Evolutionary conservation across 768 basidiomycete genomes (phyloP).

Genomic region (Naganishia vaughanmartiniae): DNA sequence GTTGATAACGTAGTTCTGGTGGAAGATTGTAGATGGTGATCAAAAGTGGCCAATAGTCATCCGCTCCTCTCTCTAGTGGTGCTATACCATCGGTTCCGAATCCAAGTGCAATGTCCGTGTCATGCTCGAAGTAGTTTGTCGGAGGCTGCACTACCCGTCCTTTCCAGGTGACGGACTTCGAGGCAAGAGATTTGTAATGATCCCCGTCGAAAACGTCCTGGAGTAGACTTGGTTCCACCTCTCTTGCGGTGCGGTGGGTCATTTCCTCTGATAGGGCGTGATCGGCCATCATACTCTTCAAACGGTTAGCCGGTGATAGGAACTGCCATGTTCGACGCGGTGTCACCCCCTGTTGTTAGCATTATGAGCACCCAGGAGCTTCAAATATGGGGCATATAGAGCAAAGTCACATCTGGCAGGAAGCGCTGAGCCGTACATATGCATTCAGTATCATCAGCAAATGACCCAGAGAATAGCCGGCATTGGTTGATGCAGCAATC

Average conservation of each 20-base stretch:
- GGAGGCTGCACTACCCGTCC: not conserved
- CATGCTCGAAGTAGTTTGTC: not conserved
- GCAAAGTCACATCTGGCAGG: not conserved
- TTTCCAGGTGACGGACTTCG: not conserved
- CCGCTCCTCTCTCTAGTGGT: not conserved
- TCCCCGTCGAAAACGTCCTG: conserved; percentile 2
- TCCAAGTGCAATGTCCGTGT: not conserved
- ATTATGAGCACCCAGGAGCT: not conserved
- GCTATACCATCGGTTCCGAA: not conserved
- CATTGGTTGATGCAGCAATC: not conserved
- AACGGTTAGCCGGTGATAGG: not conserved
- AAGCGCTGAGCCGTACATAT: not conserved
- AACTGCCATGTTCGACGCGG: not conserved
- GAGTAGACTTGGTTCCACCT: not conserved
- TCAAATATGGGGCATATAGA: no score
- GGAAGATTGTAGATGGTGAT: not conserved
- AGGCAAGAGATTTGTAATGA: not conserved
- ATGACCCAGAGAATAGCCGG: not conserved
- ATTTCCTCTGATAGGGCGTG: not conserved
- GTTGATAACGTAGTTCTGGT: not conserved
- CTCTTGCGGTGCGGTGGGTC: not conserved
- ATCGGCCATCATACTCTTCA: not conserved
- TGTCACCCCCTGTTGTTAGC: not conserved
- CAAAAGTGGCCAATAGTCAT: not conserved
- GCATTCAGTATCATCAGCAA: not conserved